A percentile compares a stretch with the other conserved stretches of the same genome.
These are phyloP conservation scores for Penicillium bovifimosum DNA, from an alignment of 495 filamentous ascomycete genomes.

Conservation along the genomic window DNA sequence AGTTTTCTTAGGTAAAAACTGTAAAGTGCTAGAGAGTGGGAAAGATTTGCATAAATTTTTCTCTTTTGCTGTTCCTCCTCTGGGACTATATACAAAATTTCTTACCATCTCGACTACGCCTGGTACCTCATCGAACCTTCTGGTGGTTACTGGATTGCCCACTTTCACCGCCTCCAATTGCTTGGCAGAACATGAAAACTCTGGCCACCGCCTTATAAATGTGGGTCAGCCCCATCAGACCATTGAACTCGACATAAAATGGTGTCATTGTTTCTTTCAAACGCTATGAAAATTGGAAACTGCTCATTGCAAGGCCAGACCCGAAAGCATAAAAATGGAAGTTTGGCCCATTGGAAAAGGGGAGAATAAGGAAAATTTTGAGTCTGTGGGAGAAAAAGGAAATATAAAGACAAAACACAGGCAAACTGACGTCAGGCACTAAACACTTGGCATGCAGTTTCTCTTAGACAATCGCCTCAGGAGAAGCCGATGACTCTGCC, in stretches of 20 bases:
- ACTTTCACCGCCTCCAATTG: constrained; percentile 26
- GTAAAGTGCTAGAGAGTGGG: background rate
- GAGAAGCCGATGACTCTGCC: background rate
- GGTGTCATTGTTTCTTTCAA: no score
- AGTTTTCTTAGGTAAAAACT: constrained; percentile 2
- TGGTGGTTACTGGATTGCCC: constrained; percentile 31
- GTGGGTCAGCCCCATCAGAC: constrained; percentile 3
- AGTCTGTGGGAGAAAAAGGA: background rate
- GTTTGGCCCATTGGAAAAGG: background rate
- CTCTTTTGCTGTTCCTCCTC: background rate
- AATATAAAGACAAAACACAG: constrained; percentile 6
- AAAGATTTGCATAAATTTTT: background rate
- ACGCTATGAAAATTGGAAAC: background rate
- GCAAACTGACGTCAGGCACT: constrained; percentile 11
- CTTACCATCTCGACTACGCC: constrained; percentile 10
- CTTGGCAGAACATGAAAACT: constrained; percentile 23
- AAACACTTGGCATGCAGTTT: background rate
- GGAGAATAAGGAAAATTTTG: background rate
- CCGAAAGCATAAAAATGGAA: background rate
- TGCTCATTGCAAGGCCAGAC: background rate
- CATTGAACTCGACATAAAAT: no score
- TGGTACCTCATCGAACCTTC: constrained; percentile 35
- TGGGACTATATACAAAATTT: constrained; percentile 19
- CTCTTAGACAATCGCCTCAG: constrained; percentile 4
- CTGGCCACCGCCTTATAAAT: constrained; percentile 14